Base-by-base conservation (phyloP, 2,329 filamentous ascomycete genomes). In the Knufia petricola region DNA sequence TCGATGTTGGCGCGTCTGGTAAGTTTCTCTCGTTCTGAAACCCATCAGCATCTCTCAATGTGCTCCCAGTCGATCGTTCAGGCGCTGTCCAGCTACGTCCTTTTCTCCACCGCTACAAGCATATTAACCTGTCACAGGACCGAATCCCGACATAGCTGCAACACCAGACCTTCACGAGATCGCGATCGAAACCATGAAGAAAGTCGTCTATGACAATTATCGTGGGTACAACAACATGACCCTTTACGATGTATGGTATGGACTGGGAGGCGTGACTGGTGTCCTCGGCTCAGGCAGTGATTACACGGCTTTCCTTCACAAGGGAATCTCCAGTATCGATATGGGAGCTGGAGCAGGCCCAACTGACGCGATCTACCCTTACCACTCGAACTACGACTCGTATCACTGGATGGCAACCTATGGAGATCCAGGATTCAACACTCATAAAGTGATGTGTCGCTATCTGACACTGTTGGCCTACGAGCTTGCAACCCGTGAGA, bases 331-430 rank as follows among this genome's bases (percentile, higher is more conserved):
- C 6, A 79, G 74, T 53, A 62, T 85, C 12, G 79, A 85, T 59
- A 72, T 85, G 44, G 74, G 76, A 21, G 86, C 85, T 59, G 63
- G 63, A 13, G 61, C 57, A 6, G 65, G 65, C 20, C 50, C 57
- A 0, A 61, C 66, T 1, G 72, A 74, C 37, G 64, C 72, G 49
- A 69, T 75, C 39, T 85, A 87, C 59, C 84, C 87, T 64, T 94
- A 92, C 60, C 86, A 94, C 58, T 71, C 78, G 53, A 92, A 92
- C 66, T 94, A 89, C 61, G 87, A 94, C 61, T 85, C 77, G 28
- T 89, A 85, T 61, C 71, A 82, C 59, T 94, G 87, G 87, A 92
- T 92, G 85, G 74, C 82, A 12, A 82, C 71, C 2, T 87, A 79
- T 56, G 86, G 86, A 3, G 74, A 77, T 55, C 71, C 71, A 0